Conservation (phyloP, 73 alveolate genomes). For the Halteria grandinella region DNA sequence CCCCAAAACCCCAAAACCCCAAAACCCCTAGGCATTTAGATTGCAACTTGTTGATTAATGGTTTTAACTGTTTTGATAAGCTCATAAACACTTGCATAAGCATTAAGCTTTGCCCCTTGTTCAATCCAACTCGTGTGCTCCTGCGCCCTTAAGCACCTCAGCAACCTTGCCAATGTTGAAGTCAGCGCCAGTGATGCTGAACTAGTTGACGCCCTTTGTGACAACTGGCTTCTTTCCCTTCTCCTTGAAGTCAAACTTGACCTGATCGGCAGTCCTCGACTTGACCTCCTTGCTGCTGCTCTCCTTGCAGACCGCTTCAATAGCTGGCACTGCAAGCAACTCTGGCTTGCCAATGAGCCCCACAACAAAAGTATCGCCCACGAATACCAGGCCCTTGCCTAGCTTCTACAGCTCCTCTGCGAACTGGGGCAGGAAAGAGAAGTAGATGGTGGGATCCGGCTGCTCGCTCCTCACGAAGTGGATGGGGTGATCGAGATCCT, state of each 20-base stretch:
- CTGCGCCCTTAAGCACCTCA: conserved; percentile 20
- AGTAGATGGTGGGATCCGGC: conserved; percentile 74
- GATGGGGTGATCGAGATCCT: conserved; percentile 15
- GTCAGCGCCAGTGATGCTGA: conserved; percentile 49
- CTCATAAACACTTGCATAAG: too few relatives aligned
- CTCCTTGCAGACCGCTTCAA: conserved; percentile 42
- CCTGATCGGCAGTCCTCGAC: conserved; percentile 17
- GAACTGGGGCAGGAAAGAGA: conserved; percentile 73
- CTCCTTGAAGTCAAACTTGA: conserved; percentile 39
- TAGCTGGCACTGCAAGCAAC: conserved; percentile 32
- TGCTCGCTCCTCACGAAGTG: conserved; percentile 70
- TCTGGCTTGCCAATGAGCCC: conserved; percentile 79
- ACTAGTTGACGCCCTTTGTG: conserved; percentile 47
- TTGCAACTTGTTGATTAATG: too few relatives aligned
- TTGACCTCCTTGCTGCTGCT: conserved; percentile 48
- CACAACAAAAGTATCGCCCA: conserved; percentile 72
- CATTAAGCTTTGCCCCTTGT: too few relatives aligned
- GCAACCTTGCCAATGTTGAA: conserved; percentile 22
- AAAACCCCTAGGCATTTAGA: too few relatives aligned
- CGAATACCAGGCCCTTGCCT: conserved; percentile 72
- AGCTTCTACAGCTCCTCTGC: conserved; percentile 57
- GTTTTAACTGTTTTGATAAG: too few relatives aligned
- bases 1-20: too few relatives aligned
- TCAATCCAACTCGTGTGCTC: conserved; percentile 41
- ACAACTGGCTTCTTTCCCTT: conserved; percentile 63